Evolutionary conservation across 768 basidiomycete genomes (phyloP), one percentile per base, ranked within the genome.

Genomic region (Pulveroboletus sp.): DNA sequence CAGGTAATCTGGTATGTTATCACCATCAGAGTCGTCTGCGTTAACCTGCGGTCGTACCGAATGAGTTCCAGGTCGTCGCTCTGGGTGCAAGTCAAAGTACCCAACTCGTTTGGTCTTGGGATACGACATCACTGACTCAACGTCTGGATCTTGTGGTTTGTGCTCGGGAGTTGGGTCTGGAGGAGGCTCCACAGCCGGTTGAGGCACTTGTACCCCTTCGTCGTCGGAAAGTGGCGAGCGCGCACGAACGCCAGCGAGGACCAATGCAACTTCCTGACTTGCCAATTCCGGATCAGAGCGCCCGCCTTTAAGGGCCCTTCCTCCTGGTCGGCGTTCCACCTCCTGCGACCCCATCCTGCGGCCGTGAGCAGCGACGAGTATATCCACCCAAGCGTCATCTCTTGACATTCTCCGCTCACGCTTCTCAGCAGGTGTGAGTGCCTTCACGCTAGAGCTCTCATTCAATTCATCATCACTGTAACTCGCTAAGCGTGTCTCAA

Each of bases 311-410:
- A 68, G 51, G 1, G 57, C 59, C 48, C 56, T 66, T 35, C 50
- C 69, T 47, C 53, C 70, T 56, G 48, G 60, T 31, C 55, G 51
- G 13, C 50, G 51, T 33, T 75, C 73, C 5, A 71, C 79, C 42
- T 84, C 84, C 62, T 85, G 84, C 7, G 73, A 77, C 1, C 63
- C 76, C 62, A 84, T 65, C 37, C 82, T 67, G 37, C 82, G 69
- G 32, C 57, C 65, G 55, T 77, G 78, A 13, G 64, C 78, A 39
- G 81, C 82, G 2, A 92, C 88, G 9, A 91, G 69, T 37, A 92
- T 92, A 67, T 92, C 90, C 37, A 92, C 88, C 89, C 90, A 91
- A 5, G 88, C 87, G 60, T 92, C 90, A 44, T 87, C 83, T 57
- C 68, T 72, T 17, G 75, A 73, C 57, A 63, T 68, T 68, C 60